Evolutionary conservation across 2,329 filamentous ascomycete species (phyloP).

Genomic region (Aureobasidium leucospermi): DNA sequence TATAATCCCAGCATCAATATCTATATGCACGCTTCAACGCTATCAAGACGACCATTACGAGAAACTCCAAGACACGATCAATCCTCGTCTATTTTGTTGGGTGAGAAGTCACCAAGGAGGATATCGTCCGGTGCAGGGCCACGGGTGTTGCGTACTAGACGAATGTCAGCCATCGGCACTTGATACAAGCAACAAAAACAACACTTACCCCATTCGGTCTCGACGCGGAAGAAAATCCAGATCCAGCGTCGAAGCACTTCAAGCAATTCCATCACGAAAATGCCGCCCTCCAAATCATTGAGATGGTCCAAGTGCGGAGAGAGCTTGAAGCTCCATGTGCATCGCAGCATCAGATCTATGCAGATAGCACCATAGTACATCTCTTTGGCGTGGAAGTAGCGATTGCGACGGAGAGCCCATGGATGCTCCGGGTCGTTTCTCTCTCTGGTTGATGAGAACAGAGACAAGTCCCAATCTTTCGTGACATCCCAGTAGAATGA

Average conservation of each 20-base stretch:
- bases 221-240: slow-evolving; percentile 93
- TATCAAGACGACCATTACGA: neutral
- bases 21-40: slow-evolving; percentile 13
- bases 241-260: slow-evolving; percentile 88
- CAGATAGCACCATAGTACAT: slow-evolving; percentile 78
- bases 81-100: slow-evolving; percentile 57
- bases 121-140: slow-evolving; percentile 61
- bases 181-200: neutral
- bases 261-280: slow-evolving; percentile 79
- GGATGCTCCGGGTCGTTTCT: slow-evolving; percentile 59
- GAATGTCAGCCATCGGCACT: slow-evolving; percentile 6
- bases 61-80: slow-evolving; percentile 18
- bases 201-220: slow-evolving; percentile 67
- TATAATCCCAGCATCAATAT: neutral
- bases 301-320: slow-evolving; percentile 75
- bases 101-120: slow-evolving; percentile 61
- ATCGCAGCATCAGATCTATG: slow-evolving; percentile 73
- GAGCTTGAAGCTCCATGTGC: slow-evolving; percentile 86
- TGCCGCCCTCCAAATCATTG: slow-evolving; percentile 77
- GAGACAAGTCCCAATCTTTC: slow-evolving; percentile 91
- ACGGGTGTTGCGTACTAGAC: slow-evolving; percentile 45
- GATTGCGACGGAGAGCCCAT: slow-evolving; percentile 67
- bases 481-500: slow-evolving; percentile 98
- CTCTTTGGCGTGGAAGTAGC: slow-evolving; percentile 62
- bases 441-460: slow-evolving; percentile 56